Base-by-base conservation (phyloP, 116 monocot genomes). In the Thalassia testudinum region DNA sequence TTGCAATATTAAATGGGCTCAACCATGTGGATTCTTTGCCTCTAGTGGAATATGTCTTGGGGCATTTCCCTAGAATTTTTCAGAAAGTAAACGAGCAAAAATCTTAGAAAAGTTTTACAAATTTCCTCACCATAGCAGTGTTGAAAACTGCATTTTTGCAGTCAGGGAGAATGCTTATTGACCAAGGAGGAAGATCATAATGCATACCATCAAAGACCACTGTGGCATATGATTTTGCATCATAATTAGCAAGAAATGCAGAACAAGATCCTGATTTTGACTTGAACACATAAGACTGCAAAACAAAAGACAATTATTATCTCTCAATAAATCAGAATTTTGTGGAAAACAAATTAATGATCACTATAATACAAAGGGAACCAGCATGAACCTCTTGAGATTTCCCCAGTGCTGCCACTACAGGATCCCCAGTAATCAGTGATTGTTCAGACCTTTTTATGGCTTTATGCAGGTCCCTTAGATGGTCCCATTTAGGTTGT, bases 141-240 rank as follows among this genome's bases (percentile, higher is more conserved):
- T 99, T 99, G 70, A 77, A 99, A 53, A 79, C 78, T 50, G 66
- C 49, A 47, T 68, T 90, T 69, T 78, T 99, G 73, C 99, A 90
- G 58, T 90, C 90, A 50, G 86, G 90, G 17, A 99, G 77, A 51
- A 99, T 83, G 86, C 90, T 99, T 37, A 88, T 75, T 21, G 99
- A 99, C 90, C 99, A 90, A 62, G 99, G 86, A 24, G 99, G 90
- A 61, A 99, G 73, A 49, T 75, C 62, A 49, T 82, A 80, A 47
- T 62, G 71, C 47, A 73, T 26, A 8, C 82, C 82, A 69, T 80
- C 76, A 64, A 75, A 97, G 28, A 43, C 61, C 61, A 89, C 72
- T 29, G 43, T 68, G 2, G 78, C 82, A 65, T 69, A 65, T n/a
- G 72, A 58, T 21, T 43, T 47, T 24, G 73, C 37, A 47, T 90